These are phyloP conservation scores for Apiospora rasikravindrae DNA, from an alignment of 2,329 filamentous ascomycete genomes.

Conservation along the genomic window DNA sequence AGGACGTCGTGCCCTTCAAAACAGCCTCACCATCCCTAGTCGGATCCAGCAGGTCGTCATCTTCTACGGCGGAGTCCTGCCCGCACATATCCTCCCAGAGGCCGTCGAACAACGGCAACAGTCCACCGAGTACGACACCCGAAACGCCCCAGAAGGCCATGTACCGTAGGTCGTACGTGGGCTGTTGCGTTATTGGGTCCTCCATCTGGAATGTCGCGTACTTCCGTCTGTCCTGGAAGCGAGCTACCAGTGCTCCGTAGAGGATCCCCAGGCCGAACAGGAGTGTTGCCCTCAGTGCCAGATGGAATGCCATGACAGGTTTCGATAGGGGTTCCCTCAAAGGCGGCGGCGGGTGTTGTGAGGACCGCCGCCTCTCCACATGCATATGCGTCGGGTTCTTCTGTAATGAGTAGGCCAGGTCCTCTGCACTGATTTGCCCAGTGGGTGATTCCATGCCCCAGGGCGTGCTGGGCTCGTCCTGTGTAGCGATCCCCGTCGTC, in stretches of 20 bases:
- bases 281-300: conserved; percentile 63
- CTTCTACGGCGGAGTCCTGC: conserved; percentile 30
- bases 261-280: conserved; percentile 81
- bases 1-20: neutral
- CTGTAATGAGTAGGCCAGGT: conserved; percentile 33
- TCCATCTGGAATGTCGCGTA: conserved; percentile 66
- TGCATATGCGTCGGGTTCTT: conserved; percentile 20
- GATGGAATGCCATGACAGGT: conserved; percentile 49
- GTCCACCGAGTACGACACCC: conserved; percentile 76
- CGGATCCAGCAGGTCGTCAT: conserved; percentile 29
- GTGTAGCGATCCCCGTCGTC: conserved; percentile 45
- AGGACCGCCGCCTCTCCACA: conserved; percentile 38
- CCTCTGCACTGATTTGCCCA: conserved; percentile 45
- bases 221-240: conserved; percentile 73
- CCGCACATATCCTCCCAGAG: conserved; percentile 67
- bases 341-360: conserved; percentile 33
- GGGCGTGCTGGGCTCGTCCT: conserved; percentile 68
- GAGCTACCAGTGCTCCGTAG: conserved; percentile 82
- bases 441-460: conserved; percentile 78
- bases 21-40: conserved; percentile 35
- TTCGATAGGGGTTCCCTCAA: conserved; percentile 31
- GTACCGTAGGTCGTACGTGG: conserved; percentile 66
- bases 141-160: conserved; percentile 81
- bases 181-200: conserved; percentile 42
- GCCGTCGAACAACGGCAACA: conserved; percentile 84